Conservation (phyloP, 305 asterid species). For the Plantago lanceolata region DNA sequence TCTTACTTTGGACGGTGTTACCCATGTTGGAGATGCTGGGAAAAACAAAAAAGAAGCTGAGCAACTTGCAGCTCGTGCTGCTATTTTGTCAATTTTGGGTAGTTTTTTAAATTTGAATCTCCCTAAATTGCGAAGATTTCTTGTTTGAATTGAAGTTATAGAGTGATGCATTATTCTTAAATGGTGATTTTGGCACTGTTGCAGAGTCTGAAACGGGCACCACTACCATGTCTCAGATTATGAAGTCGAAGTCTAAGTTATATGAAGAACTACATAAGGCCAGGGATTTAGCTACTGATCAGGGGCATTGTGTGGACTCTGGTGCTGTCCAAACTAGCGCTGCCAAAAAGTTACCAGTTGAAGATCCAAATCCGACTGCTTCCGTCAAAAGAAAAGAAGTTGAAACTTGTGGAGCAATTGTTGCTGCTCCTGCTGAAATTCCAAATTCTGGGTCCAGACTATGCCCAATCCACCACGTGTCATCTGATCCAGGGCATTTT, state of each 20-base stretch:
- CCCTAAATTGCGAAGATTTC: background rate
- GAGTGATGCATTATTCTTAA: background rate
- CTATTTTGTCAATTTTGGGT: constrained; percentile 52
- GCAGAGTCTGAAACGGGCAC: constrained; percentile 40
- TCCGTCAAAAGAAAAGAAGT: constrained; percentile 28
- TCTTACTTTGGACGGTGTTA: constrained; percentile 35
- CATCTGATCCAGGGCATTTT: no score
- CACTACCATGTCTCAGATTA: constrained; percentile 34
- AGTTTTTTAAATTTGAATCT: background rate
- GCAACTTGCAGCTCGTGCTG: constrained; percentile 62
- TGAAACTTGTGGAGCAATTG: constrained; percentile 13
- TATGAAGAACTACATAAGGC: constrained; percentile 32
- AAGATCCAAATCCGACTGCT: background rate
- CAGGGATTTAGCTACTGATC: constrained; percentile 21
- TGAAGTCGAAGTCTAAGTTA: constrained; percentile 44
- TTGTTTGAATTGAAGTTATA: background rate
- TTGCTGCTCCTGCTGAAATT: constrained; percentile 9
- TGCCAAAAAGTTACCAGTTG: background rate
- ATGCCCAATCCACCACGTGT: background rate
- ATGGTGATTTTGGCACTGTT: constrained; percentile 19
- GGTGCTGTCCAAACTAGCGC: background rate
- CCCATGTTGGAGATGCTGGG: constrained; percentile 44
- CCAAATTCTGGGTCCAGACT: constrained; percentile 9
- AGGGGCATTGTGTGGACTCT: background rate
- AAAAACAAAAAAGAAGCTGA: constrained; percentile 69